Conservation (phyloP, 176 grass and related monocot species). For the Musa acuminata region DNA sequence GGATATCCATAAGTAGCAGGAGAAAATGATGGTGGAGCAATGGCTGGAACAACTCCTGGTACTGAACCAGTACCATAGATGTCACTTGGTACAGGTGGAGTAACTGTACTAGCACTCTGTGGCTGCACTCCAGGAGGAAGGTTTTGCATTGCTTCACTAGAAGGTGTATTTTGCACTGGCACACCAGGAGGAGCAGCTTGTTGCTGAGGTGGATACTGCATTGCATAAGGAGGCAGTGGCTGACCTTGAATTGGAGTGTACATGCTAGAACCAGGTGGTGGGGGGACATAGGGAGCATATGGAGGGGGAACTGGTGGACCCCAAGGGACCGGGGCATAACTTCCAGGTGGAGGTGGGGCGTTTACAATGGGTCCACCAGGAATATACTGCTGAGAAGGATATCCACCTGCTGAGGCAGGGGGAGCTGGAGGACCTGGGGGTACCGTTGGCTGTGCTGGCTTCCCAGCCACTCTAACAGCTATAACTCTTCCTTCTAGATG, state of each 20-base stretch:
- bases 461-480: conserved; percentile 84
- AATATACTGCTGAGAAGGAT: conserved; percentile 69
- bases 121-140: conserved; percentile 50
- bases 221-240: conserved; percentile 31
- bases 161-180: conserved; percentile 18
- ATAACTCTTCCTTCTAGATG: conserved; percentile 79
- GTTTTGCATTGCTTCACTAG: conserved; percentile 41
- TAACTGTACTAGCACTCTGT: conserved; percentile 32
- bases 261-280: conserved; percentile 59
- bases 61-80: conserved; percentile 43
- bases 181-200: conserved; percentile 67
- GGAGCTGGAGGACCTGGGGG: conserved; percentile 26
- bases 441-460: conserved; percentile 36
- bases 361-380: conserved; percentile 17
- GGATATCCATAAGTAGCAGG: conserved; percentile 47
- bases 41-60: conserved; percentile 31
- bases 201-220: conserved; percentile 46
- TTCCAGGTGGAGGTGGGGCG: conserved; percentile 64
- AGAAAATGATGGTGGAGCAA: conserved; percentile 29
- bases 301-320: conserved; percentile 40
- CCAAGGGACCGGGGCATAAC: conserved; percentile 77
- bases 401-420: conserved; percentile 34
- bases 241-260: conserved; percentile 48
- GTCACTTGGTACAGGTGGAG: conserved; percentile 38
- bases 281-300: conserved; percentile 59